These are phyloP conservation scores for Penicillium sp. DNA, from an alignment of 2,329 filamentous ascomycete genomes.

Conservation along the genomic window DNA sequence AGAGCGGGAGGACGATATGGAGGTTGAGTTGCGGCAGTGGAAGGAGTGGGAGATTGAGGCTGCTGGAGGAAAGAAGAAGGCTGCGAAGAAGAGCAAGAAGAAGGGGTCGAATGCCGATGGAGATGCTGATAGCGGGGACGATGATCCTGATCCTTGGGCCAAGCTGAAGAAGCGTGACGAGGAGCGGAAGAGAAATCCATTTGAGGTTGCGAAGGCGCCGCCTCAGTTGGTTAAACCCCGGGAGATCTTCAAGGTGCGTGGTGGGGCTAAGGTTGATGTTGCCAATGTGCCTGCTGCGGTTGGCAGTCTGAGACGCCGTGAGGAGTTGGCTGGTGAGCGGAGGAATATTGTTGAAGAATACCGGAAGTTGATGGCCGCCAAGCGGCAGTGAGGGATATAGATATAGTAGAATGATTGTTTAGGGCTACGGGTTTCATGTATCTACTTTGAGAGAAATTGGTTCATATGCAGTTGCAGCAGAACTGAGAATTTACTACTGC, in stretches of 20 bases:
- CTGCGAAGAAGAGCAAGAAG: constrained; percentile 39
- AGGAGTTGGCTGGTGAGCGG: constrained; percentile 69
- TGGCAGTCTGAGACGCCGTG: constrained; percentile 69
- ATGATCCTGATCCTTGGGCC: constrained; percentile 75
- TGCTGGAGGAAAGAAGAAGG: constrained; percentile 50
- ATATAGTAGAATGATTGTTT: neutral
- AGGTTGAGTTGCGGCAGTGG: constrained; percentile 63
- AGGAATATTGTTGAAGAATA: constrained; percentile 72
- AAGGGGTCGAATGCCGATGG: constrained; percentile 43
- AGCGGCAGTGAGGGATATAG: constrained; percentile 31
- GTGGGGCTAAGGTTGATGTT: constrained; percentile 65
- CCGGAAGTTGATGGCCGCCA: constrained; percentile 64
- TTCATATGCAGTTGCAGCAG: constrained; percentile 23
- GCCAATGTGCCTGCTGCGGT: constrained; percentile 66
- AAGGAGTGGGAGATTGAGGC: constrained; percentile 60
- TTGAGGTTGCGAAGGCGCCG: constrained; percentile 67
- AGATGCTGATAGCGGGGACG: constrained; percentile 55
- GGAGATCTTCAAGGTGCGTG: constrained; percentile 63
- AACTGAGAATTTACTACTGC: constrained; percentile 16
- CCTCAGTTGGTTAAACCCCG: constrained; percentile 65
- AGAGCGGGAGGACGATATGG: constrained; percentile 60
- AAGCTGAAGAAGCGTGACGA: constrained; percentile 62
- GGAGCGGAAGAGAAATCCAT: constrained; percentile 37
- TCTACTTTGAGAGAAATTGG: constrained; percentile 6
- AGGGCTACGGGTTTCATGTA: constrained; percentile 2